phyloP scores from a whole-genome alignment of 2,329 filamentous ascomycete species.

The Cordyceps cicadae region DNA sequence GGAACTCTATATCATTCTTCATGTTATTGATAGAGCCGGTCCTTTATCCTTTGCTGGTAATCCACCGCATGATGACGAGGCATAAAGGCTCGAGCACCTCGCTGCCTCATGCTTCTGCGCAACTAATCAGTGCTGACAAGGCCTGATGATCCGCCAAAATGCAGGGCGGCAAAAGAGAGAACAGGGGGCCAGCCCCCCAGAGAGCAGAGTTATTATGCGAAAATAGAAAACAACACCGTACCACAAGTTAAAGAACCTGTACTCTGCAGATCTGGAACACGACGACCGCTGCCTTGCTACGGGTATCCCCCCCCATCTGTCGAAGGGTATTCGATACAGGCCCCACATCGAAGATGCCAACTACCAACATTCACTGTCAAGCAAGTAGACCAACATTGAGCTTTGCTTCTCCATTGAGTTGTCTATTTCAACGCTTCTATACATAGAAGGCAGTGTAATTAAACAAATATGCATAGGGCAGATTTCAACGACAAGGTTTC shows the following conservation, averaged over 20 bases:
- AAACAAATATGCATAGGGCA: background rate
- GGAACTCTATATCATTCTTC: background rate
- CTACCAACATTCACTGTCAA: background rate
- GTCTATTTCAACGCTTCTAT: slow-evolving; percentile 10
- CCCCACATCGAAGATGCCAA: background rate
- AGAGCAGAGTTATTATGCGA: background rate
- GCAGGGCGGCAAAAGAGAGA: too few species aligned
- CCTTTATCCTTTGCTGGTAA: background rate
- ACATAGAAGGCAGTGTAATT: background rate
- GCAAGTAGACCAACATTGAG: slow-evolving; percentile 9
- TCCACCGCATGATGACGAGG: background rate
- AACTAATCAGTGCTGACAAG: background rate
- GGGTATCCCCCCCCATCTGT: background rate
- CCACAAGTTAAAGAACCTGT: background rate
- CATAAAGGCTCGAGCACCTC: background rate
- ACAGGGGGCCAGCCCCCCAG: background rate
- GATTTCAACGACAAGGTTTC: slow-evolving; percentile 5
- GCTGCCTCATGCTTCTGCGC: background rate
- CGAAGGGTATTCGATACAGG: background rate
- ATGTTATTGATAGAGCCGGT: background rate
- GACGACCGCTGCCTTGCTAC: background rate
- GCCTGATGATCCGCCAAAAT: background rate
- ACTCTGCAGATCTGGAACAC: background rate
- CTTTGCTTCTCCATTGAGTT: slow-evolving; percentile 16
- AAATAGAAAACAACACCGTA: background rate